A percentile compares a stretch with the other conserved stretches of the same genome.
Conservation (phyloP, 768 basidiomycete genomes). For the Mycena belliarum region DNA sequence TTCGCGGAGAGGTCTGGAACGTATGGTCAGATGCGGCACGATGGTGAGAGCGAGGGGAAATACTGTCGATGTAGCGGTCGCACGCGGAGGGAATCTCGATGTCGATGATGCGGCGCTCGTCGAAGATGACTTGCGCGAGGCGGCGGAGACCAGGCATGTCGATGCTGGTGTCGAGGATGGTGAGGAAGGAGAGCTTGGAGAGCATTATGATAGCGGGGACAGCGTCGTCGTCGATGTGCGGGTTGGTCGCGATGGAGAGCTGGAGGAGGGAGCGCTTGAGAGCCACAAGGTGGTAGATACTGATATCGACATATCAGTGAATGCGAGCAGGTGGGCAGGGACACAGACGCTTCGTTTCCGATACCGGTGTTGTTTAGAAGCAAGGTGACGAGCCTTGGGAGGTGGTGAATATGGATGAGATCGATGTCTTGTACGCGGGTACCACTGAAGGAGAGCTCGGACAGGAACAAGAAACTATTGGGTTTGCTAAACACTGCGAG, state of each 20-base stretch:
- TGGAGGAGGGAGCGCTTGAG: constrained; percentile 54
- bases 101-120: constrained; percentile 43
- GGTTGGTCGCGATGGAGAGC: constrained; percentile 56
- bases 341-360: constrained; percentile 59
- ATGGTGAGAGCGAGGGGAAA: constrained; percentile 14
- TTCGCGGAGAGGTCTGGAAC: constrained; percentile 43
- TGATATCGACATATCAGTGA: constrained; percentile 28
- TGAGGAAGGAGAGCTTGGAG: constrained; percentile 47
- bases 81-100: constrained; percentile 57
- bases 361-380: constrained; percentile 55
- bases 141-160: constrained; percentile 60
- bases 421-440: constrained; percentile 48
- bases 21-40: background rate
- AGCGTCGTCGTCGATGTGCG: constrained; percentile 54
- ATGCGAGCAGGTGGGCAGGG: constrained; percentile 1
- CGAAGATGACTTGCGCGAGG: constrained; percentile 39
- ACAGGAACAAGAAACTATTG: constrained; percentile 51
- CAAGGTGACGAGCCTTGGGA: constrained; percentile 50
- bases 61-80: constrained; percentile 56
- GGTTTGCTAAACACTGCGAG: constrained; percentile 51
- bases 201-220: constrained; percentile 56
- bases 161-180: constrained; percentile 54
- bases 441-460: constrained; percentile 51
- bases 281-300: constrained; percentile 57
- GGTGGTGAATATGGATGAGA: constrained; percentile 51